Percentiles rank a stretch among this genome's conserved stretches.
phyloP scores from a whole-genome alignment of 169 alveolate genomes.

The Plasmodium vivax region DNA sequence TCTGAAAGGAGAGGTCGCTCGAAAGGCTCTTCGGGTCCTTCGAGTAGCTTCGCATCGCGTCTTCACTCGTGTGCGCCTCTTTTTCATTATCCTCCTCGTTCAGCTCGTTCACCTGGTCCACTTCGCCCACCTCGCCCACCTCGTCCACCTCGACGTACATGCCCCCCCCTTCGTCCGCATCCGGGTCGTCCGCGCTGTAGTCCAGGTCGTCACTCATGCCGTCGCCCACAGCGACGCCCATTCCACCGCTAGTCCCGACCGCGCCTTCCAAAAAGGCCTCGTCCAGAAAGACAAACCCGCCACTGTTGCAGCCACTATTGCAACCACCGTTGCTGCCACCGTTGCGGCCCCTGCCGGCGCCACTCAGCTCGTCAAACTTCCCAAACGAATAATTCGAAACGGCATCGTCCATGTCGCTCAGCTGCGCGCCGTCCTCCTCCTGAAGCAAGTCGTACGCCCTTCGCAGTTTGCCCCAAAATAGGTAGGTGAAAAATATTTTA shows the following conservation, averaged over 20 bases:
- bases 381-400: constrained; percentile 57
- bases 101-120: not conserved
- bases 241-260: not conserved
- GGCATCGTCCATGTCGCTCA: constrained; percentile 32
- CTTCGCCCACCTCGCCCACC: too few relatives aligned
- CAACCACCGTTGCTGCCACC: not conserved
- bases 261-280: not conserved
- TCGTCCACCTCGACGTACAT: constrained; percentile 13
- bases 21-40: not conserved
- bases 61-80: not conserved
- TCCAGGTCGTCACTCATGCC: too few relatives aligned
- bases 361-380: constrained; percentile 10
- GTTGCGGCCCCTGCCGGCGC: not conserved
- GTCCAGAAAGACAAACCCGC: constrained; percentile 5
- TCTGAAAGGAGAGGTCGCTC: not conserved
- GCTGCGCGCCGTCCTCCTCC: not conserved
- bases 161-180: constrained; percentile 26
- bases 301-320: not conserved
- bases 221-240: not conserved
- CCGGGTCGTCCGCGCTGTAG: not conserved
- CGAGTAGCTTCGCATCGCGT: not conserved
- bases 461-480: constrained; percentile 22
- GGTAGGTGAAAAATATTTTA: constrained; percentile 32
- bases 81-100: constrained; percentile 22
- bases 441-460: constrained; percentile 38